These are phyloP conservation scores for Glycine tomentella DNA, from an alignment of 306 rosid genomes.

Conservation along the genomic window DNA sequence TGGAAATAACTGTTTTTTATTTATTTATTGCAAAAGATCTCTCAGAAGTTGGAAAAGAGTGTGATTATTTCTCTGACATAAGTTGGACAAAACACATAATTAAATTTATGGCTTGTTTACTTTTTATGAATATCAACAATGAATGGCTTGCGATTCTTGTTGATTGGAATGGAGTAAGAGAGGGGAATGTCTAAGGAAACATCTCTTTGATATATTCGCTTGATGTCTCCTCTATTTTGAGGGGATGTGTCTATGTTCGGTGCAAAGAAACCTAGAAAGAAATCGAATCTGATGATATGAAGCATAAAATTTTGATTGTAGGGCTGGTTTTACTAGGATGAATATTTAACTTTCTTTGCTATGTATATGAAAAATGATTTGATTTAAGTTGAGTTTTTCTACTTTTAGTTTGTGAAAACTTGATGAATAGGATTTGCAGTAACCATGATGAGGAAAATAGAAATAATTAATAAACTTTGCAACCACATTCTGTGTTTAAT, in stretches of 20 bases:
- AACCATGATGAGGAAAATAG: background rate
- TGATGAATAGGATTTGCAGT: background rate
- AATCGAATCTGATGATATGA: background rate
- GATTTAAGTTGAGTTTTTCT: background rate
- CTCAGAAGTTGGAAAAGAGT: background rate
- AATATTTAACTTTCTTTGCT: background rate
- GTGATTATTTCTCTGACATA: background rate
- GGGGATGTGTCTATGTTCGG: background rate
- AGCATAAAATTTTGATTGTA: background rate
- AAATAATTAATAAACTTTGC: constrained; percentile 11
- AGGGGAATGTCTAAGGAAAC: background rate
- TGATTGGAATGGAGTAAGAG: background rate
- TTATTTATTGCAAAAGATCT: background rate
- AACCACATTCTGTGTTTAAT: background rate
- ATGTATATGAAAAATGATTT: background rate
- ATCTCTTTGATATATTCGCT: background rate
- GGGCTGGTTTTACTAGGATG: background rate
- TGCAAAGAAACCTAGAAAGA: background rate
- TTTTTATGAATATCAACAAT: background rate
- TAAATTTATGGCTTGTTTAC: background rate
- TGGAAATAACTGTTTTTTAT: background rate
- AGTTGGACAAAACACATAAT: too few species aligned
- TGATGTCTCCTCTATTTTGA: background rate
- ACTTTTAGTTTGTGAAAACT: background rate
- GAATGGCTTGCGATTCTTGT: background rate